Evolutionary conservation across 2,329 filamentous ascomycete species (phyloP), one percentile per base, ranked within the genome.

Genomic region (Xylaria hypoxylon): DNA sequence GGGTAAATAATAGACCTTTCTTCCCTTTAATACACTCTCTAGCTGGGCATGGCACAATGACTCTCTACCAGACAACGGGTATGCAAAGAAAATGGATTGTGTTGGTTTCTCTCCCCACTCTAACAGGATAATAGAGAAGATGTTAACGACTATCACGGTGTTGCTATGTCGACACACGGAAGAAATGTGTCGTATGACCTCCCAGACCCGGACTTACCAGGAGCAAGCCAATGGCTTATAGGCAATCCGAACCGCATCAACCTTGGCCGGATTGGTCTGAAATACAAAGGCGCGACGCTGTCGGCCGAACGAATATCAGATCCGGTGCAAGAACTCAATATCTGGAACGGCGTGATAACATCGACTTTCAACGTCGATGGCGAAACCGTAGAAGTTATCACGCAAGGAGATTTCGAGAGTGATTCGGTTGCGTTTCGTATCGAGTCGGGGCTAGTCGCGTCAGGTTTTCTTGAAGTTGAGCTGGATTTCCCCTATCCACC

Each of bases 191-290:
- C 76, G 0, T 81, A 81, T 55, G 79, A 80, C 28, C 71, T 79
- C 0, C 77, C 78, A 0, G 78, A 81, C 22, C 71, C 78, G 0
- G 67, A 74, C 0, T 76, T 81, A 4, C 79, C 78, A 3, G 71
- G 73, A 13, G 72, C 79, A 13, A 83, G 82, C 2, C 82, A 86
- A 64, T 87, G 85, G 85, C 74, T 87, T 22, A 85, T 85, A 33
- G 78, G 80, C n/a, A 84, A 83, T 50, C 81, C 80, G 0, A 82
- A 83, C 26, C 77, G 81, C 2, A 73, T 83, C 38, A 83, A 83
- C 52, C 71, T 83, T 0, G 81, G 80, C 1, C 77, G 80, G 1
- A 79, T 83, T 17, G 80, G 81, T 0, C 75, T 83, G 4, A 76
- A 71, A 22, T 82, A 81, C 48, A 73, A 75, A 19, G 74, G 71